A percentile compares a stretch with the other conserved stretches of the same genome.
Evolutionary conservation across 2,329 filamentous ascomycete genomes (phyloP).

Genomic region (Akanthomyces muscarius): DNA sequence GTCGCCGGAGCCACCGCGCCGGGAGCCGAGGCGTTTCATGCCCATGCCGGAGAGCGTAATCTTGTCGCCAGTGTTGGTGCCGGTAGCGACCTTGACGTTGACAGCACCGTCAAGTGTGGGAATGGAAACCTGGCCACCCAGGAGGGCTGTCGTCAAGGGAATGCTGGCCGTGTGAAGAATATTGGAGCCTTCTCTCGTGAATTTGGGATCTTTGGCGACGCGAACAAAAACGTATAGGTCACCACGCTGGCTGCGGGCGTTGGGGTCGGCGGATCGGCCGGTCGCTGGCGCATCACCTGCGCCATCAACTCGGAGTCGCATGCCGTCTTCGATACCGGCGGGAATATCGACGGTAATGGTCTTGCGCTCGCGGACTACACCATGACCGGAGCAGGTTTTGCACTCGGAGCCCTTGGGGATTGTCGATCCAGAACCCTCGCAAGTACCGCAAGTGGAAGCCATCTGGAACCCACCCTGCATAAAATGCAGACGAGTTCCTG

Average conservation of each 20-base stretch:
- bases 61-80: constrained; percentile 87
- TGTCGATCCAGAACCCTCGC: constrained; percentile 71
- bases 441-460: constrained; percentile 80
- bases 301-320: constrained; percentile 79
- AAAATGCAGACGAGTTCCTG: constrained; percentile 80
- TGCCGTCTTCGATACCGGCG: constrained; percentile 92
- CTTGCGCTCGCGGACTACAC: constrained; percentile 77
- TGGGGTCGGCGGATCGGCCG: constrained; percentile 61
- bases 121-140: constrained; percentile 85
- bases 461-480: constrained; percentile 95
- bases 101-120: constrained; percentile 89
- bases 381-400: constrained; percentile 72
- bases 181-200: constrained; percentile 81
- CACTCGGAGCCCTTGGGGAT: constrained; percentile 81
- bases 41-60: constrained; percentile 87
- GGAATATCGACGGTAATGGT: constrained; percentile 89
- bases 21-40: constrained; percentile 77
- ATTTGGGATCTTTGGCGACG: constrained; percentile 85
- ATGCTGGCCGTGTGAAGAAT: constrained; percentile 89
- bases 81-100: constrained; percentile 85
- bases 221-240: constrained; percentile 90
- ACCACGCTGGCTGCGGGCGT: constrained; percentile 65
- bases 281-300: constrained; percentile 85
- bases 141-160: constrained; percentile 84
- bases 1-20: constrained; percentile 70